Evolutionary conservation across 2,329 filamentous ascomycete species (phyloP), one percentile per base, ranked within the genome.

Genomic region (Ambrosiella beaveri): DNA sequence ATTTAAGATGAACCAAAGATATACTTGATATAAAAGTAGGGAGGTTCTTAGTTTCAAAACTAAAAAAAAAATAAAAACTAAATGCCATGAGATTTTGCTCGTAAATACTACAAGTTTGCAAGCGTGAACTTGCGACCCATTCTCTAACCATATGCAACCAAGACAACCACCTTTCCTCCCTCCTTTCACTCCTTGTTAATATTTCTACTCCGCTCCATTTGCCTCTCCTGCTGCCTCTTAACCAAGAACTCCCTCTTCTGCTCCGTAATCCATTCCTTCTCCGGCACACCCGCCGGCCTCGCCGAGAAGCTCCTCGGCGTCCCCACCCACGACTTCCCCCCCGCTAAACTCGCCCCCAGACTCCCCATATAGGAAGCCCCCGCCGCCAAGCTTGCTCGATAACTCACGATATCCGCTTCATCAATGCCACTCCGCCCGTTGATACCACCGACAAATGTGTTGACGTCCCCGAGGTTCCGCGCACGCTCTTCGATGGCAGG

Each of bases 371-470:
- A 53, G 12, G 35, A n/a, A 13, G 27, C 55, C 7, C 54, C 47
- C 1, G 54, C 49, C 11, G 47, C 69, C 38, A 73, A 63, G 45
- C 70, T 71, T 37, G 68, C 70, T 27, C 70, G 71, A 61, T 73
- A 75, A 62, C 72, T 74, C 56, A 66, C 73, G 47, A 72, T 65
- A 55, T 72, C 71, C 45, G 65, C 69, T 51, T 75, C 72, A 57
- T 76, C 75, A 61, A 76, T 70, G 9, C 74, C 74, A 57, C 70
- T 75, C 59, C 71, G 69, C n/a, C 74, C 75, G 61, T 77, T 74
- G 12, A 79, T 65, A 50, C 76, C 76, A 1, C 76, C 77, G 7
- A 79, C 74, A 64, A 79, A 78, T 19, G 70, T 72, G 61, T 69
- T 72, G 52, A 79, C 67, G 15, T 74, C 69, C 41, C 75, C 75